Percentiles rank a stretch among this genome's conserved stretches.
Evolutionary conservation across 129 eudicot genomes (phyloP).

Genomic region (Flaveria ramosissima): DNA sequence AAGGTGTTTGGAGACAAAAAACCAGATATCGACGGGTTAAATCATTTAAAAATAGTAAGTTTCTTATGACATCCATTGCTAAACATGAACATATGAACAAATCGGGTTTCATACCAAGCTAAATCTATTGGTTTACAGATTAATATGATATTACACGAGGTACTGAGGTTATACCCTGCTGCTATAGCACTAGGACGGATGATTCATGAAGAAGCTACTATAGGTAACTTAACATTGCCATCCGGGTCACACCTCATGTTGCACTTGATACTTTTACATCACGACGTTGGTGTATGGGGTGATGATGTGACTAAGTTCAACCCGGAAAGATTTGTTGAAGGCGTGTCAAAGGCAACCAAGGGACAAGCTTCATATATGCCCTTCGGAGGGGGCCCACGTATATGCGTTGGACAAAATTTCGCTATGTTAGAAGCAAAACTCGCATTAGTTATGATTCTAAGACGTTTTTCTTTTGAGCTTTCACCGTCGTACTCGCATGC

Average conservation of each 20-base stretch:
- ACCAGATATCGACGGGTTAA: conserved; percentile 23
- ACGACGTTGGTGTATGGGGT: conserved; percentile 18
- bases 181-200: not conserved
- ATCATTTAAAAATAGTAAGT: conserved; percentile 22
- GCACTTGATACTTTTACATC: conserved; percentile 21
- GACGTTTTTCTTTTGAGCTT: conserved; percentile 22
- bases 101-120: too few species aligned
- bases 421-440: conserved; percentile 31
- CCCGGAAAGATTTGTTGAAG: conserved; percentile 22
- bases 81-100: too few species aligned
- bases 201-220: conserved; percentile 7
- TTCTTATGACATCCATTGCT: too few species aligned
- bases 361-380: conserved; percentile 19
- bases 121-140: conserved; percentile 14
- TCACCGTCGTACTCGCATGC: conserved; percentile 29
- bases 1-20: conserved; percentile 9
- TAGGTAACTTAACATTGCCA: conserved; percentile 20
- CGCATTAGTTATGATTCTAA: conserved; percentile 20
- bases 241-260: not conserved
- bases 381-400: conserved; percentile 31
- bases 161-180: conserved; percentile 24
- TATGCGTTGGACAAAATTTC: conserved; percentile 28
- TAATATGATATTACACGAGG: conserved; percentile 20
- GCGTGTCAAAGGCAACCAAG: conserved; percentile 21
- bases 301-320: conserved; percentile 24